These are phyloP conservation scores for Peronospora farinosa DNA, from an alignment of 352 stramenopile species.

Conservation along the genomic window DNA sequence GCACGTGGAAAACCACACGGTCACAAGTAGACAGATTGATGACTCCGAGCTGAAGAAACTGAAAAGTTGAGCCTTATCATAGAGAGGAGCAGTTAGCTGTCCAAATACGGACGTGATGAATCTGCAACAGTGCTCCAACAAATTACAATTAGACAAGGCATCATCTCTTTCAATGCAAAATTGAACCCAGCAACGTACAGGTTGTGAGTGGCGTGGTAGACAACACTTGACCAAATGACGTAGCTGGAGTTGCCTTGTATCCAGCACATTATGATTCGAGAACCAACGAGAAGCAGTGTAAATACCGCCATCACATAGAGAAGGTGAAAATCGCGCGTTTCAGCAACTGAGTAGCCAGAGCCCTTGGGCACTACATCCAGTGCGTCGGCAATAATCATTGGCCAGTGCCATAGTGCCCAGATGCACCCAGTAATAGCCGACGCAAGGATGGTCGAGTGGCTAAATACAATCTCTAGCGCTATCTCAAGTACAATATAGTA, in stretches of 20 bases:
- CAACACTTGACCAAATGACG: constrained; percentile 83
- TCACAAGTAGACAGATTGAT: constrained; percentile 76
- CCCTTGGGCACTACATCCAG: constrained; percentile 61
- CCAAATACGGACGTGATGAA: constrained; percentile 87
- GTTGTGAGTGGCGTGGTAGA: constrained; percentile 83
- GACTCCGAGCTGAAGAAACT: constrained; percentile 83
- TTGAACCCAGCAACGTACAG: constrained; percentile 44
- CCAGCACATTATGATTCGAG: constrained; percentile 88
- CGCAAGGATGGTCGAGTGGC: constrained; percentile 82
- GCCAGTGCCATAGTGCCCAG: constrained; percentile 84
- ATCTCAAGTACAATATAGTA: not conserved
- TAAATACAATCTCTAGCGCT: constrained; percentile 85
- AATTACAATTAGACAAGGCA: not conserved
- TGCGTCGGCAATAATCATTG: constrained; percentile 85
- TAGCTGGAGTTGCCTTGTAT: constrained; percentile 86
- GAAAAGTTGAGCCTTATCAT: constrained; percentile 78
- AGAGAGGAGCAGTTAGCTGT: constrained; percentile 74
- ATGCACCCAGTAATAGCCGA: constrained; percentile 77
- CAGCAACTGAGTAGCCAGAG: constrained; percentile 71
- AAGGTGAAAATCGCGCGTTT: constrained; percentile 71
- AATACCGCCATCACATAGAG: constrained; percentile 76
- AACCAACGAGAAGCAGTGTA: constrained; percentile 71
- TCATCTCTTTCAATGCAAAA: not conserved
- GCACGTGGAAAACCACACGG: constrained; percentile 86
- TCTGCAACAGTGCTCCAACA: constrained; percentile 23